A percentile compares a stretch with the other conserved stretches of the same genome.
phyloP scores from a whole-genome alignment of 169 alveolate genomes.

The Plasmodium knowlesi region DNA sequence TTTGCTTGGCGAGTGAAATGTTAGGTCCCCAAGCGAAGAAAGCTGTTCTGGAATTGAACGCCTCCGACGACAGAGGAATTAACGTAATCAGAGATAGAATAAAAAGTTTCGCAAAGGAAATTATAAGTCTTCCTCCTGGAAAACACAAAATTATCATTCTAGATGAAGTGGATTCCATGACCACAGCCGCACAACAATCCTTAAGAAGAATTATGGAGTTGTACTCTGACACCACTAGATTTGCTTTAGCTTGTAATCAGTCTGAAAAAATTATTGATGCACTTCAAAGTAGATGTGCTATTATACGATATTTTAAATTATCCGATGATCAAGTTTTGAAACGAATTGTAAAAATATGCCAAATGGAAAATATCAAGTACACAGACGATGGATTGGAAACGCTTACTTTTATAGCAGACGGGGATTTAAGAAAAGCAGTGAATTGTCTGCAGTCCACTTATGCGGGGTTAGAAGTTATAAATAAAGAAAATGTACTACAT shows the following conservation, averaged over 20 bases:
- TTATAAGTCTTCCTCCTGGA: slow-evolving; percentile 94
- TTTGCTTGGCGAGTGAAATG: slow-evolving; percentile 97
- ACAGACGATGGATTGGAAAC: slow-evolving; percentile 96
- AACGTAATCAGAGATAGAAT: slow-evolving; percentile 98
- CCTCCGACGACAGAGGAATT: slow-evolving; percentile 99
- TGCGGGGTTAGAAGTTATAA: slow-evolving; percentile 95
- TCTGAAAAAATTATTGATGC: slow-evolving; percentile 99
- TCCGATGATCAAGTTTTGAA: slow-evolving; percentile 93
- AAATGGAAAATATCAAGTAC: slow-evolving; percentile 83
- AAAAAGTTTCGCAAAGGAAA: slow-evolving; percentile 96
- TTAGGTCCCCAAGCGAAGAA: slow-evolving; percentile 90
- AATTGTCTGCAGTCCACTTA: slow-evolving; percentile 97
- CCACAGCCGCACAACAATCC: slow-evolving; percentile 99
- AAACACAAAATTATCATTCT: slow-evolving; percentile 97
- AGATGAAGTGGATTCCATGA: slow-evolving; percentile 99
- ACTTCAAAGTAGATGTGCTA: slow-evolving; percentile 98
- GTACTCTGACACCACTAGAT: slow-evolving; percentile 97
- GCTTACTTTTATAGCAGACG: slow-evolving; percentile 95
- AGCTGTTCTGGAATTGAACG: slow-evolving; percentile 98
- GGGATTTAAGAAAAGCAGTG: slow-evolving; percentile 95
- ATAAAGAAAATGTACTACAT: slow-evolving; percentile 93
- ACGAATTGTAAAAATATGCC: slow-evolving; percentile 91
- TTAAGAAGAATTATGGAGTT: slow-evolving; percentile 98
- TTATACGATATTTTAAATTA: slow-evolving; percentile 96
- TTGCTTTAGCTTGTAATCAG: slow-evolving; percentile 99